A percentile compares a stretch with the other conserved stretches of the same genome.
Evolutionary conservation across 805 yeast genomes (phyloP).

Genomic region (Candida michaelii): DNA sequence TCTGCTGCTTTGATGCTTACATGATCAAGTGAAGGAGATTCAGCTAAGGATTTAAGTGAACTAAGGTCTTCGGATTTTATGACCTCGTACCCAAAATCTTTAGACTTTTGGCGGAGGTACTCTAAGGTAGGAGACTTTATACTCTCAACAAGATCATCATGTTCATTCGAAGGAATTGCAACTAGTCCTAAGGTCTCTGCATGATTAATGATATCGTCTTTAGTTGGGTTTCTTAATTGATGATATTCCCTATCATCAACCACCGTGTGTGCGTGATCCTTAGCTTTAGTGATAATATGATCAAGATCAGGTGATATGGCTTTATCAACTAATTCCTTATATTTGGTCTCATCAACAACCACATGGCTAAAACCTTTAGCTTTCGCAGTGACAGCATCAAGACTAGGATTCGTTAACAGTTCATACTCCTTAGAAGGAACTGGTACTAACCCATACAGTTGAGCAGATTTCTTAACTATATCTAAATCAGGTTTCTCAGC

Average conservation of each 20-base stretch:
- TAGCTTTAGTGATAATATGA: constrained; percentile 12
- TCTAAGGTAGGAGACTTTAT: constrained; percentile 23
- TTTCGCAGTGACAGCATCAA: constrained; percentile 26
- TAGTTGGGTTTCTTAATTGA: constrained; percentile 19
- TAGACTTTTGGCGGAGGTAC: constrained; percentile 19
- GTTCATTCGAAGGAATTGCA: constrained; percentile 13
- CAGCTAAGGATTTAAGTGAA: neutral
- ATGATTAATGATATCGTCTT: constrained; percentile 15
- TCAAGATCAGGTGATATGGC: constrained; percentile 19
- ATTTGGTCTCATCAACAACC: constrained; percentile 21
- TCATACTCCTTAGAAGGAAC: constrained; percentile 12
- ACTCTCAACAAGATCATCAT: neutral
- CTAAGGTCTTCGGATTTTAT: constrained; percentile 18
- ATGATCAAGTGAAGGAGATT: constrained; percentile 12
- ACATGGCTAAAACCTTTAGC: constrained; percentile 19
- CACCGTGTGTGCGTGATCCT: constrained; percentile 5
- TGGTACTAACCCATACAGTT: constrained; percentile 8
- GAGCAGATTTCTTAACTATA: constrained; percentile 15
- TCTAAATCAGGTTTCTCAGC: constrained; percentile 18
- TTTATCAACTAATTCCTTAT: constrained; percentile 16
- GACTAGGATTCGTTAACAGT: constrained; percentile 22
- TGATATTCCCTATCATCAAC: constrained; percentile 17
- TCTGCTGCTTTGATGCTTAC: constrained; percentile 4
- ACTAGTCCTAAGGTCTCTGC: constrained; percentile 13
- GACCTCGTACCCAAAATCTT: constrained; percentile 20